Evolutionary conservation across 257 asterid species (phyloP).

Genomic region (Ligustrum vulgare): DNA sequence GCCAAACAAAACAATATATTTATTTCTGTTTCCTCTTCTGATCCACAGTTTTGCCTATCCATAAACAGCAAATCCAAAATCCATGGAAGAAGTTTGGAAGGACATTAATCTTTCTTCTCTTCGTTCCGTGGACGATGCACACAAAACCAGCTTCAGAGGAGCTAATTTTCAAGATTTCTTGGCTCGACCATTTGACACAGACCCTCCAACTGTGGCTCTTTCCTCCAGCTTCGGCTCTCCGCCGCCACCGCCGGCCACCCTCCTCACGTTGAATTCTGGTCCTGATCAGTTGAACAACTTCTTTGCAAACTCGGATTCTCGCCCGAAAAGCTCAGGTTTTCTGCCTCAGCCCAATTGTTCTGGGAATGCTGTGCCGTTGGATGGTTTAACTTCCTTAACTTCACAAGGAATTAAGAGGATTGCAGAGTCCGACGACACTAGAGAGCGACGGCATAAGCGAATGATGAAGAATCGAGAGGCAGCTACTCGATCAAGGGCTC

Average conservation of each 20-base stretch:
- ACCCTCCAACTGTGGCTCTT: neutral
- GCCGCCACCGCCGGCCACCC: neutral
- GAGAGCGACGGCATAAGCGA: neutral
- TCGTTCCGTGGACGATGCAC: neutral
- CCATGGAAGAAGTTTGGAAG: neutral
- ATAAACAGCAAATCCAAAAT: neutral
- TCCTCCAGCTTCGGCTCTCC: neutral
- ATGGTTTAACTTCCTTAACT: neutral
- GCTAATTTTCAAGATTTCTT: neutral
- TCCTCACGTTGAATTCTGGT: neutral
- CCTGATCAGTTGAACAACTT: neutral
- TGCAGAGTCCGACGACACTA: neutral
- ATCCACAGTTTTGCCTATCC: neutral
- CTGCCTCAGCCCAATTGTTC: no score
- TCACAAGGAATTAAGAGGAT: neutral
- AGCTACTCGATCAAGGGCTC: neutral
- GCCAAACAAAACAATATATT: no score
- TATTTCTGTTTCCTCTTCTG: neutral
- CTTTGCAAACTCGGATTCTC: neutral
- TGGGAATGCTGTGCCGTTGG: neutral
- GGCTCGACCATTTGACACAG: neutral
- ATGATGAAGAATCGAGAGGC: conserved; percentile 1
- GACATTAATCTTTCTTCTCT: neutral
- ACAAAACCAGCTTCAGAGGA: neutral
- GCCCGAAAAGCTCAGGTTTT: neutral